Evolutionary conservation across 2,329 filamentous ascomycete species (phyloP), one percentile per base, ranked within the genome.

Genomic region (Orbilia ellipsospora): DNA sequence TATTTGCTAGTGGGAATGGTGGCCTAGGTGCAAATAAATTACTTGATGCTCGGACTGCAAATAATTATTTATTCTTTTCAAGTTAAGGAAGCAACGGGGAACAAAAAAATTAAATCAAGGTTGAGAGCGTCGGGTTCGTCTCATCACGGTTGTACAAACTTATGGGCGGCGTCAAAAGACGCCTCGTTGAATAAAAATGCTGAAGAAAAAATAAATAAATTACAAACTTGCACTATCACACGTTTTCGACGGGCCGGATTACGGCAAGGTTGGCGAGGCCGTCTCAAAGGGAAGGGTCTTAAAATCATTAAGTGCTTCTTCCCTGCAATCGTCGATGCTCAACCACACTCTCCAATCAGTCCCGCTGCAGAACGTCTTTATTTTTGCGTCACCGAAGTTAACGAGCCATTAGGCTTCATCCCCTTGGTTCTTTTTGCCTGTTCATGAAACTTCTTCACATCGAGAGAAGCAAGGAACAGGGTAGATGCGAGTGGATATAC

Each of bases 371-470:
- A 50, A 50, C 20, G 7, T 20, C 26, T 55, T 6, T 20, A 40
- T 12, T 57, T 57, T 74, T 74, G 70, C 70, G 70, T 74, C 70
- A 74, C 70, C 57, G 52, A 60, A 67, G 55, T 54, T 68, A 74
- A 48, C 70, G 57, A 74, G 52, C 70, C 56, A 74, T 64, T 68
- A 63, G 59, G 63, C 50, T 67, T 23, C 45, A 63, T 28, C 68
- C 70, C 70, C 68, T 52, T 67, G 62, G 56, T 55, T 67, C 63
- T 51, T 60, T 59, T 65, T 64, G 60, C 67, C 52, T 64, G 51
- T 62, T 74, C 57, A 59, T 74, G 51, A 62, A 68, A 68, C 55
- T 23, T 36, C 31, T 67, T 68, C 70, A 57, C 56, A 63, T 68
- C 70, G 62, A 74, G 57, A 57, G n/a, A 50, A 48, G 55, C 62